These are phyloP conservation scores for Kwoniella bestiolae DNA, from an alignment of 768 basidiomycete genomes.

Conservation along the genomic window DNA sequence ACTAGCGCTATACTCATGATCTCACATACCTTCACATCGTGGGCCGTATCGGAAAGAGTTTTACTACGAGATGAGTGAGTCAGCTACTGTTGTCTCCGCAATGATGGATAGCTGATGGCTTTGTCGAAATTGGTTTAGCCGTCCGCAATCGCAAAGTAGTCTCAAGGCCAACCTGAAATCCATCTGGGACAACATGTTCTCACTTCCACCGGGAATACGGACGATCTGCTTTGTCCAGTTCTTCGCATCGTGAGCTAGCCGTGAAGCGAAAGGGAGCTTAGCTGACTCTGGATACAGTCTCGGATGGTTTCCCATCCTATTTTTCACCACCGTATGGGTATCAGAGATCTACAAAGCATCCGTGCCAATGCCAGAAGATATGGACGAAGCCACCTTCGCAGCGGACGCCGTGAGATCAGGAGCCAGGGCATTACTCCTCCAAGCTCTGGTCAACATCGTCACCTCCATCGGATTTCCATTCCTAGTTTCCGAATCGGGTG, in stretches of 20 bases:
- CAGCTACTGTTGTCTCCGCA: background rate
- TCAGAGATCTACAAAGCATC: constrained; percentile 76
- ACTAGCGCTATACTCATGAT: constrained; percentile 70
- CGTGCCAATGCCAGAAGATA: constrained; percentile 49
- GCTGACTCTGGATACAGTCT: constrained; percentile 83
- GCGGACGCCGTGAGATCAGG: constrained; percentile 78
- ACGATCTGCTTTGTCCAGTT: constrained; percentile 71
- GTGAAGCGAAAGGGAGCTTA: constrained; percentile 38
- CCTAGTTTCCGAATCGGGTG: constrained; percentile 59
- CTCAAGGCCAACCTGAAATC: constrained; percentile 62
- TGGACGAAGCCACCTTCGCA: constrained; percentile 60
- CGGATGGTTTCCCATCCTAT: constrained; percentile 90
- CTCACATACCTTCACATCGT: constrained; percentile 69
- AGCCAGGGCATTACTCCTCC: constrained; percentile 78
- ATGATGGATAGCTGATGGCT: constrained; percentile 27
- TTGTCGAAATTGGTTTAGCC: constrained; percentile 22
- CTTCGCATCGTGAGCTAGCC: constrained; percentile 37
- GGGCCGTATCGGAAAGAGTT: constrained; percentile 66
- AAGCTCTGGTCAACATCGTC: constrained; percentile 70
- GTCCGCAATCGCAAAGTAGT: constrained; percentile 47
- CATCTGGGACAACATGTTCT: constrained; percentile 72
- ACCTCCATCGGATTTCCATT: constrained; percentile 74
- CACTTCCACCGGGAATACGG: constrained; percentile 73
- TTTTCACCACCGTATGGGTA: constrained; percentile 85
- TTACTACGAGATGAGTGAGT: constrained; percentile 62